Evolutionary conservation across 1,139 yeast species (phyloP).

Genomic region (Spathaspora jeffriesii): DNA sequence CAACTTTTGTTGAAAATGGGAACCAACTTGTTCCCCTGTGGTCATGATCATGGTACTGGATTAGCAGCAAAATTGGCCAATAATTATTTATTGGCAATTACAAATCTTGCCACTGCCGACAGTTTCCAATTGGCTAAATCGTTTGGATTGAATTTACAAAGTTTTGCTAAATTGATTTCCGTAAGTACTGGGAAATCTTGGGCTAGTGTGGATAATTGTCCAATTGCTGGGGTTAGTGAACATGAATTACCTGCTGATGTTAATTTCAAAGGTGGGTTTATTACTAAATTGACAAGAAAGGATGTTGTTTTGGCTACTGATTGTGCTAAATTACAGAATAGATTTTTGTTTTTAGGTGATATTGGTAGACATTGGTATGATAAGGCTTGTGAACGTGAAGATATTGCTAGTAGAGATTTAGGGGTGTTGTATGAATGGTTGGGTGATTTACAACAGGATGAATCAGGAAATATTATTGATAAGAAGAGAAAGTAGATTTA

Average conservation of each 20-base stretch:
- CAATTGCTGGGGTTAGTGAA: slow-evolving; percentile 54
- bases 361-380: slow-evolving; percentile 45
- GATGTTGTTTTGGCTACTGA: slow-evolving; percentile 58
- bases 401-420: slow-evolving; percentile 43
- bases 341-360: slow-evolving; percentile 45
- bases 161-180: slow-evolving; percentile 53
- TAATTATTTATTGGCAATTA: slow-evolving; percentile 58
- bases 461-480: slow-evolving; percentile 17
- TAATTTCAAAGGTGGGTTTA: slow-evolving; percentile 55
- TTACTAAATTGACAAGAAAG: slow-evolving; percentile 54
- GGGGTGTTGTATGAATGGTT: slow-evolving; percentile 50
- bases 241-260: slow-evolving; percentile 46
- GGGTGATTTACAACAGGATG: slow-evolving; percentile 27
- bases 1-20: slow-evolving; percentile 51
- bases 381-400: slow-evolving; percentile 45
- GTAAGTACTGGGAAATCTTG: slow-evolving; percentile 63
- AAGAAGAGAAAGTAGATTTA: slow-evolving; percentile 12
- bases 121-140: slow-evolving; percentile 60
- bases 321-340: slow-evolving; percentile 37
- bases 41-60: slow-evolving; percentile 53
- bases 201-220: slow-evolving; percentile 63
- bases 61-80: slow-evolving; percentile 61
- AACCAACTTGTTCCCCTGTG: slow-evolving; percentile 53
- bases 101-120: slow-evolving; percentile 62
- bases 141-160: slow-evolving; percentile 49